Evolutionary conservation across 1,284 basidiomycete species (phyloP), one percentile per base, ranked within the genome.

Genomic region (Afroboletus lepidellus): DNA sequence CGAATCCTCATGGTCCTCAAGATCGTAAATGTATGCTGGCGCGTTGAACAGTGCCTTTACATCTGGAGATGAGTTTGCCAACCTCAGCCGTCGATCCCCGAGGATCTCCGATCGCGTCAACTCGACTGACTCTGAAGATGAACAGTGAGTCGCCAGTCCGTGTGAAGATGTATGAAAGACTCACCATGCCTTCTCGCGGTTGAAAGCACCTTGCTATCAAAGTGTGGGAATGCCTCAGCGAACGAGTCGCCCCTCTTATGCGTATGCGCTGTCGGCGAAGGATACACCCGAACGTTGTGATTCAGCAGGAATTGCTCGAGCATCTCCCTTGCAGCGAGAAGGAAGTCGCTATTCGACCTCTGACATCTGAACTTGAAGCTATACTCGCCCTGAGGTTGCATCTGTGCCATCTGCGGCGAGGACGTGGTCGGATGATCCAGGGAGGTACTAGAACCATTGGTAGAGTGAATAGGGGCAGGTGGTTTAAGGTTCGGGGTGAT

Each of bases 331-430:
- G 93, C 91, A 0, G 92, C 87, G 32, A 89, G 84, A 56, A 98
- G 75, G 73, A 94, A 94, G 70, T 98, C 94, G 62, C 90, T 92
- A 65, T 95, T 94, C 71, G 90, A 94, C 50, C 94, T 82, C 69
- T 96, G 94, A 71, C 96, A 94, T 29, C 90, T 81, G 77, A 99
- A 94, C 72, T 94, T 95, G 82, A 98, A 95, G 41, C 92, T 90
- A 63, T 92, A 92, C 57, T 94, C 92, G 43, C 83, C 78, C 11
- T 80, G 77, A 15, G 75, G 71, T 55, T 80, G 83, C 11, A 73
- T 57, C 29, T 66, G 65, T 15, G 45, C 9, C 18, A 34, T 43
- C 34, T 64, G 65, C 11, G 65, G 53, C 18, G 74, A 72, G 36
- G 63, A 64, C 5, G 60, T 34, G 8, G 66, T 53, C 18, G 61